Conservation (phyloP, 768 basidiomycete species). For the Tylopilus sp. region DNA sequence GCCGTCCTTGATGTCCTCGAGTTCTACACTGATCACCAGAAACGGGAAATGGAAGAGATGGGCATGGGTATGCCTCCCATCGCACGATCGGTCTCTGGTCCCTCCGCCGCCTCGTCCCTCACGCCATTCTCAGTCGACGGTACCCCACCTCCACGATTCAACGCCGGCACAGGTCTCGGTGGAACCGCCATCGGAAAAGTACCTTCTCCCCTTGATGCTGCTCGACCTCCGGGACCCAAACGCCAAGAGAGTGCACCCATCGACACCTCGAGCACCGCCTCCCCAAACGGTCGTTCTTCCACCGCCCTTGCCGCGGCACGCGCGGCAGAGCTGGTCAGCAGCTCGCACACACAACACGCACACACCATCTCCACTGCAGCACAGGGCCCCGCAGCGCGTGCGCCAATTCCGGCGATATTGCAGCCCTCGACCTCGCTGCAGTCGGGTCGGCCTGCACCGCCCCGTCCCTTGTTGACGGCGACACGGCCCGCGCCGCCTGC, state of each 20-base stretch:
- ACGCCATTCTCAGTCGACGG: constrained; percentile 33
- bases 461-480: constrained; percentile 59
- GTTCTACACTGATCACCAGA: constrained; percentile 97
- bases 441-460: constrained; percentile 63
- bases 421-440: constrained; percentile 41
- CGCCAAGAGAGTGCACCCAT: constrained; percentile 47
- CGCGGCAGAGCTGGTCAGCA: constrained; percentile 63
- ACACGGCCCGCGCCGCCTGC: constrained; percentile 53
- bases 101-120: constrained; percentile 29
- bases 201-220: constrained; percentile 31
- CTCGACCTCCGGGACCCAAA: constrained; percentile 35
- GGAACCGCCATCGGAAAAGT: constrained; percentile 53
- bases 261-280: constrained; percentile 28
- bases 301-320: constrained; percentile 50
- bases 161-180: constrained; percentile 88
- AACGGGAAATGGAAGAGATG: constrained; percentile 81
- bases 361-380: constrained; percentile 38
- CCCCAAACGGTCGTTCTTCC: constrained; percentile 38
- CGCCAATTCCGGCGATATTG: constrained; percentile 24
- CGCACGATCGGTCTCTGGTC: constrained; percentile 18
- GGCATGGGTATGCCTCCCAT: constrained; percentile 32
- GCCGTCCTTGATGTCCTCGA: constrained; percentile 97
- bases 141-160: constrained; percentile 72
- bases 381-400: constrained; percentile 24
- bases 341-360: constrained; percentile 39